Evolutionary conservation across 2,329 filamentous ascomycete species (phyloP).

Genomic region (Ascomycota sp.): DNA sequence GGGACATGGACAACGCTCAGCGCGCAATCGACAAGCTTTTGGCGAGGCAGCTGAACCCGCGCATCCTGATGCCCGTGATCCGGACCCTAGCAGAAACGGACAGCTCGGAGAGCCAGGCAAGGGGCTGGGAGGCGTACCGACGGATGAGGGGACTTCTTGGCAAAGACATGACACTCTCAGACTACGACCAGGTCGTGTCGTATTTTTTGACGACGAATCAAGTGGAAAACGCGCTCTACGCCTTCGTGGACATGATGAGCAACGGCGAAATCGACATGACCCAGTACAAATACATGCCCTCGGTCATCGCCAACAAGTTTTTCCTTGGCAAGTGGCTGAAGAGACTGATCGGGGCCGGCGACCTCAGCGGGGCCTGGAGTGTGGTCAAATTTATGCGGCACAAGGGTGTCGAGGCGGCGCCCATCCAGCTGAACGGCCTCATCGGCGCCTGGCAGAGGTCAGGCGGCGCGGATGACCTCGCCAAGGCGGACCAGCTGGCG

Average conservation of each 20-base stretch:
- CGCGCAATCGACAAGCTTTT: slow-evolving; percentile 33
- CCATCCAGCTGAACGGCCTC: slow-evolving; percentile 64
- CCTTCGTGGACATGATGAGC: slow-evolving; percentile 82
- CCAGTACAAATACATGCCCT: slow-evolving; percentile 22
- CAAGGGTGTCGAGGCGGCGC: slow-evolving; percentile 44
- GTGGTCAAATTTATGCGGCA: slow-evolving; percentile 60
- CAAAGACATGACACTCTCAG: slow-evolving; percentile 41
- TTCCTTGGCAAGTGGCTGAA: slow-evolving; percentile 83
- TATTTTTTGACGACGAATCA: slow-evolving; percentile 48
- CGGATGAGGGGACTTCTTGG: slow-evolving; percentile 41
- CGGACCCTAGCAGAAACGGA: slow-evolving; percentile 37
- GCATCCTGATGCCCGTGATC: slow-evolving; percentile 49
- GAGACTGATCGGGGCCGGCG: slow-evolving; percentile 52
- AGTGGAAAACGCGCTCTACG: slow-evolving; percentile 46
- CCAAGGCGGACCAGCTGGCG: slow-evolving; percentile 45
- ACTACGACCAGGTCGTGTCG: slow-evolving; percentile 57
- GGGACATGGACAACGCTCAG: slow-evolving; percentile 38
- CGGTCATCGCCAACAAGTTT: slow-evolving; percentile 46
- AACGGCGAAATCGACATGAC: slow-evolving; percentile 30
- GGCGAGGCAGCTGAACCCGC: slow-evolving; percentile 25
- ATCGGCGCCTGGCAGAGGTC: slow-evolving; percentile 59
- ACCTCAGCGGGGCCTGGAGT: slow-evolving; percentile 48
- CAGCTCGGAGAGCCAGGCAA: slow-evolving; percentile 22
- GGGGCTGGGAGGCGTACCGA: slow-evolving; percentile 49
- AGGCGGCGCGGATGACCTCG: slow-evolving; percentile 28